A percentile compares a stretch with the other conserved stretches of the same genome.
Evolutionary conservation across 257 asterid genomes (phyloP).

Genomic region (Jaltomata sinuosa): DNA sequence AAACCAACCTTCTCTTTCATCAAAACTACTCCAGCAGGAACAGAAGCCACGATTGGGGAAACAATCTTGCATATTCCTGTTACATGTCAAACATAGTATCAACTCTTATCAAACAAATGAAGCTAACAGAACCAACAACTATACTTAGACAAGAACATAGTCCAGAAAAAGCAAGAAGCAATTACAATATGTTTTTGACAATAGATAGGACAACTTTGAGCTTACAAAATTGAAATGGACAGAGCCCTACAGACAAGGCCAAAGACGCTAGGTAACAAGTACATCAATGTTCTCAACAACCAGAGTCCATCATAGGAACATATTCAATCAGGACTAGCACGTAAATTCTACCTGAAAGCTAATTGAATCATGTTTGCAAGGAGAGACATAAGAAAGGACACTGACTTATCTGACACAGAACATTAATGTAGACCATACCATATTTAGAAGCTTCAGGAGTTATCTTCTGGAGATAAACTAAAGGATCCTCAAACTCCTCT

Average conservation of each 20-base stretch:
- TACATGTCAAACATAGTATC: neutral
- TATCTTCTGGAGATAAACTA: constrained; percentile 78
- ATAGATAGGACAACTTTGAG: neutral
- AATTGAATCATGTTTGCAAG: neutral
- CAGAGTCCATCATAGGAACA: neutral
- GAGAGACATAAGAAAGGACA: neutral
- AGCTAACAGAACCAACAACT: neutral
- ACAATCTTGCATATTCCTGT: constrained; percentile 94
- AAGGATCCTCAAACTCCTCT: constrained; percentile 92
- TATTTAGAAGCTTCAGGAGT: constrained; percentile 94
- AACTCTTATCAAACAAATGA: neutral
- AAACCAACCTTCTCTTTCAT: constrained; percentile 86
- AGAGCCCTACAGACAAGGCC: neutral
- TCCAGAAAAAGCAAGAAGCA: neutral
- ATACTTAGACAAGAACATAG: neutral
- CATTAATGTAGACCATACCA: constrained; percentile 31
- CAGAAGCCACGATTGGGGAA: constrained; percentile 80
- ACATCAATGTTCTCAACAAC: neutral
- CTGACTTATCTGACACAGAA: neutral
- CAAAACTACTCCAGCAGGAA: constrained; percentile 96
- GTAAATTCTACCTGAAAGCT: neutral
- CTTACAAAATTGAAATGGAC: neutral
- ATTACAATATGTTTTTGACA: neutral
- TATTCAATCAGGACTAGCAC: neutral
- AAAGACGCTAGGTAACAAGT: neutral